These are phyloP conservation scores for Tetrahymena malaccensis DNA, from an alignment of 73 alveolate species.

Conservation along the genomic window DNA sequence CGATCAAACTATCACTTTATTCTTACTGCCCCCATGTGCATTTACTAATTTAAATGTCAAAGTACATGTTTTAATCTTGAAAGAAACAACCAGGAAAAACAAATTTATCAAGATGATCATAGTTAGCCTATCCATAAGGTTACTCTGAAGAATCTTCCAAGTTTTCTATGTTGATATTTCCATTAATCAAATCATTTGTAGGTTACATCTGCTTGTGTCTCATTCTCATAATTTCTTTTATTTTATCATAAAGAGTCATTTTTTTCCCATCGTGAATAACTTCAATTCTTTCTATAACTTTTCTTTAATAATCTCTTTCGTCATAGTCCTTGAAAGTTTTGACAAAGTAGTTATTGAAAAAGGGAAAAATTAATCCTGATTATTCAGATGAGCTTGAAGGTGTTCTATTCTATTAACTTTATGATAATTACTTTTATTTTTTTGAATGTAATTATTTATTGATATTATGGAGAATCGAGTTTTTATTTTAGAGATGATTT, in stretches of 20 bases:
- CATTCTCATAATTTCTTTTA: background rate
- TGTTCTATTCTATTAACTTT: background rate
- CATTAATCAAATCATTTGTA: background rate
- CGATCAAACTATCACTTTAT: background rate
- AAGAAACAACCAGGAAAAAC: background rate
- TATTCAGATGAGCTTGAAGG: background rate
- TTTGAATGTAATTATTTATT: too few species aligned
- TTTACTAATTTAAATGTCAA: background rate
- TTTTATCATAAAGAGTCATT: background rate
- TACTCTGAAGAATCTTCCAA: background rate
- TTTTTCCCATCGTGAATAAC: background rate
- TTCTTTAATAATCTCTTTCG: background rate
- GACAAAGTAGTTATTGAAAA: background rate
- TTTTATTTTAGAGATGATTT: background rate
- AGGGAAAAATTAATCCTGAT: background rate
- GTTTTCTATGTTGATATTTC: background rate
- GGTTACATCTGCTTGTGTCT: background rate
- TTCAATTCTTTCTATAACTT: background rate
- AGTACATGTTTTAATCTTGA: background rate
- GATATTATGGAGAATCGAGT: background rate
- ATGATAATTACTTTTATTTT: too few species aligned
- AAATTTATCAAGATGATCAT: background rate
- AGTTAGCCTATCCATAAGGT: background rate
- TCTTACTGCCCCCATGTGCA: background rate
- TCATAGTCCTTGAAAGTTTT: background rate